Conservation (phyloP, 495 filamentous ascomycete species). For the Wilcoxina mikolae region DNA sequence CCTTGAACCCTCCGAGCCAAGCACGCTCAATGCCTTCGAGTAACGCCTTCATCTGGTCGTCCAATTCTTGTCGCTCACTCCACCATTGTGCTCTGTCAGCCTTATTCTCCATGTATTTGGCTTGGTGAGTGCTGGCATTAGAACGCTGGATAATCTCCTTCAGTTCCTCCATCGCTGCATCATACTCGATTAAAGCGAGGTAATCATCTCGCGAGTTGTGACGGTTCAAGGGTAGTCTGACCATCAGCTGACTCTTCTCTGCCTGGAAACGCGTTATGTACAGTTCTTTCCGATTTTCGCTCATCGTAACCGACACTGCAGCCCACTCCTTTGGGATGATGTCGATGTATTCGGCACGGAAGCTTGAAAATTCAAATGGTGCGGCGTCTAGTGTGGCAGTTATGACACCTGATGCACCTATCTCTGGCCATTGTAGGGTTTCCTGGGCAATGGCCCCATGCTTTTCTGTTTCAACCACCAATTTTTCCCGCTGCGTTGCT, state of each 20-base stretch:
- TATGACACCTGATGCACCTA: conserved; percentile 26
- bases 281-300: conserved; percentile 64
- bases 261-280: conserved; percentile 63
- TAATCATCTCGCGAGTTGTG: conserved; percentile 67
- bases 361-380: conserved; percentile 37
- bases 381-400: conserved; percentile 20
- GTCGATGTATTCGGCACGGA: conserved; percentile 59
- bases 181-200: conserved; percentile 70
- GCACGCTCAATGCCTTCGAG: conserved; percentile 74
- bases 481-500: conserved; percentile 44
- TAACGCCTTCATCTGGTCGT: conserved; percentile 59
- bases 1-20: conserved; percentile 89
- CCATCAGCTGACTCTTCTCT: conserved; percentile 60
- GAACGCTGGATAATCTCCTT: conserved; percentile 63
- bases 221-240: conserved; percentile 69
- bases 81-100: conserved; percentile 70
- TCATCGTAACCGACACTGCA: conserved; percentile 69
- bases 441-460: conserved; percentile 25
- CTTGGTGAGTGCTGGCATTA: conserved; percentile 67
- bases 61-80: conserved; percentile 64
- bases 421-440: conserved; percentile 35
- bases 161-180: conserved; percentile 60
- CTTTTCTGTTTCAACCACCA: conserved; percentile 37
- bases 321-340: conserved; percentile 74
- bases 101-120: conserved; percentile 42